These are phyloP conservation scores for Aspergillus pseudoterreus DNA, from an alignment of 2,329 filamentous ascomycete species.

Conservation along the genomic window DNA sequence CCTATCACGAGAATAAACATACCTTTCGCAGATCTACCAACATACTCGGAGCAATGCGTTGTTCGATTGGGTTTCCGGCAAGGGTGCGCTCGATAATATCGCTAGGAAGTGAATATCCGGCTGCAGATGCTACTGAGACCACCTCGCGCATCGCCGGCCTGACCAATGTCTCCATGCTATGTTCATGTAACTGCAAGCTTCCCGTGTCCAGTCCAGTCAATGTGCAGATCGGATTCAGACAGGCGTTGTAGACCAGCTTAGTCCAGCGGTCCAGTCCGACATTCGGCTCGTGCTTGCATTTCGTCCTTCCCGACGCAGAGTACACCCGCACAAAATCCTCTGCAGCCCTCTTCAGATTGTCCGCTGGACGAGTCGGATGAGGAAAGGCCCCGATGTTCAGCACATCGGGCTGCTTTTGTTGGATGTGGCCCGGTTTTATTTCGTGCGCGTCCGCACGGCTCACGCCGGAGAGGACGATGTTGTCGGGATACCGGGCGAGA, in stretches of 20 bases:
- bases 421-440: conserved; percentile 43
- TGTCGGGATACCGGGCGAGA: conserved; percentile 48
- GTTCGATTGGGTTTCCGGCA: conserved; percentile 44
- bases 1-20: neutral
- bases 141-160: conserved; percentile 49
- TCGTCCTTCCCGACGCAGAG: conserved; percentile 43
- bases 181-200: conserved; percentile 46
- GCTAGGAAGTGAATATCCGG: conserved; percentile 42
- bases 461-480: conserved; percentile 52
- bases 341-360: conserved; percentile 3
- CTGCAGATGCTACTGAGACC: conserved; percentile 41
- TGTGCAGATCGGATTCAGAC: conserved; percentile 52
- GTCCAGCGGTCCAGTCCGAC: conserved; percentile 29
- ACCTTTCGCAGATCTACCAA: conserved; percentile 37
- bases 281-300: conserved; percentile 36
- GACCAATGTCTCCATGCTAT: conserved; percentile 46
- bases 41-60: conserved; percentile 41
- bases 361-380: conserved; percentile 7
- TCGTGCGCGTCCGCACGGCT: conserved; percentile 53
- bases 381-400: conserved; percentile 51
- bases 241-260: conserved; percentile 49
- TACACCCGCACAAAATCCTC: conserved; percentile 48
- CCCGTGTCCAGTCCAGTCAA: conserved; percentile 51
- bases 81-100: conserved; percentile 45
- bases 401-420: conserved; percentile 52